These are phyloP conservation scores for Ophiocordyceps camponoti-saundersi DNA, from an alignment of 2,329 filamentous ascomycete genomes.

Conservation along the genomic window DNA sequence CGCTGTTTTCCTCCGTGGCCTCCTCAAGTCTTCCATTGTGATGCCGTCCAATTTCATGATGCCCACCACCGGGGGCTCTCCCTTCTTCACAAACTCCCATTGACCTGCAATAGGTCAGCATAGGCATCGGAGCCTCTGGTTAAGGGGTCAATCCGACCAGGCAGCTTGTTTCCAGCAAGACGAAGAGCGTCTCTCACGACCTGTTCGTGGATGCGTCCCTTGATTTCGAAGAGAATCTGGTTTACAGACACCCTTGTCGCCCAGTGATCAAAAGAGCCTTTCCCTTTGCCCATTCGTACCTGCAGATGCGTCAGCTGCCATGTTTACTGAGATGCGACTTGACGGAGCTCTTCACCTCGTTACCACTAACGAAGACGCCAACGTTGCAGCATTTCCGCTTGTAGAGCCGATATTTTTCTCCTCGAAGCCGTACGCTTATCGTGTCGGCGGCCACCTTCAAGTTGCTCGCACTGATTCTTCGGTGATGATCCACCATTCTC, in stretches of 20 bases:
- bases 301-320: slow-evolving; percentile 11
- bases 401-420: slow-evolving; percentile 83
- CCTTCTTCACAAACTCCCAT: slow-evolving; percentile 90
- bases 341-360: slow-evolving; percentile 41
- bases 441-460: slow-evolving; percentile 87
- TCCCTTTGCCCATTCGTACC: slow-evolving; percentile 98
- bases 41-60: slow-evolving; percentile 80
- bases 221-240: slow-evolving; percentile 83
- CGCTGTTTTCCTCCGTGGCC: slow-evolving; percentile 52
- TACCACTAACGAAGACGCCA: slow-evolving; percentile 88
- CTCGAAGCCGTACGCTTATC: slow-evolving; percentile 74
- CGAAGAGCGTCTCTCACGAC: slow-evolving; percentile 86
- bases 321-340: background rate
- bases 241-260: slow-evolving; percentile 77
- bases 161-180: slow-evolving; percentile 85
- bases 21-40: slow-evolving; percentile 69
- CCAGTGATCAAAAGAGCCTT: slow-evolving; percentile 96
- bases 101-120: slow-evolving; percentile 32
- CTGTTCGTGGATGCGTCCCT: slow-evolving; percentile 86
- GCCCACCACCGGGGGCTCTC: slow-evolving; percentile 77
- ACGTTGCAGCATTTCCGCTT: slow-evolving; percentile 84
- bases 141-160: slow-evolving; percentile 40
- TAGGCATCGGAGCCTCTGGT: background rate
- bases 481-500: slow-evolving; percentile 84
- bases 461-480: slow-evolving; percentile 71